Evolutionary conservation across 106 monocot species (phyloP).

Genomic region (Dioscorea dumetorum): DNA sequence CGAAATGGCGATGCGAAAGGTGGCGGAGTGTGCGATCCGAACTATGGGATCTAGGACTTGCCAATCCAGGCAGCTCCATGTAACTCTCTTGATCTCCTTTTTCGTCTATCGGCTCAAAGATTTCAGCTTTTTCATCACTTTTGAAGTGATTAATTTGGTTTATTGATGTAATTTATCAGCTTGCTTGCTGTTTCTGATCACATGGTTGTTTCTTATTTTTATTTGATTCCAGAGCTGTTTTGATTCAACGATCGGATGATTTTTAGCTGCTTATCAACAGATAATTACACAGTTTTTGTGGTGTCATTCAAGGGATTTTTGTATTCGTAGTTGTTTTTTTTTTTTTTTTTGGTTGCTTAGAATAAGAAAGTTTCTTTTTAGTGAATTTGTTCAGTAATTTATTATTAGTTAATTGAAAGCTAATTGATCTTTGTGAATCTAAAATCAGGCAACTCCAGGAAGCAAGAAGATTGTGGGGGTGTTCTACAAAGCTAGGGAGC

Average conservation of each 20-base stretch:
- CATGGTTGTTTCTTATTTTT: neutral
- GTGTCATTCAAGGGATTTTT: no score
- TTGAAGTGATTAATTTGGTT: neutral
- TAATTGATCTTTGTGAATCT: no score
- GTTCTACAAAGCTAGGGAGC: slow-evolving; percentile 91
- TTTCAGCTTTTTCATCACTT: neutral
- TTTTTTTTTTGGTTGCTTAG: no score
- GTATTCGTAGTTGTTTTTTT: no score
- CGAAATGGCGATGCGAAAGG: slow-evolving; percentile 27
- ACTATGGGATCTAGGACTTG: slow-evolving; percentile 11
- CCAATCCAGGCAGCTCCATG: slow-evolving; percentile 30
- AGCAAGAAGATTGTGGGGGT: slow-evolving; percentile 97
- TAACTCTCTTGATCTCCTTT: slow-evolving; percentile 4
- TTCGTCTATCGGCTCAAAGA: no score
- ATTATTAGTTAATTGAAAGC: no score
- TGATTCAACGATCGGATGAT: neutral
- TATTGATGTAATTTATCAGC: neutral
- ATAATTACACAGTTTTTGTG: no score
- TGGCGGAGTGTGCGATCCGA: slow-evolving; percentile 17
- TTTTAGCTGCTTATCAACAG: neutral
- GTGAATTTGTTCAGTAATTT: no score
- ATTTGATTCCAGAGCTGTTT: neutral
- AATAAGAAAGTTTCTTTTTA: no score
- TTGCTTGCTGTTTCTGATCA: neutral
- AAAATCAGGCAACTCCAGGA: slow-evolving; percentile 57